A percentile compares a stretch with the other conserved stretches of the same genome.
Evolutionary conservation across 2,329 filamentous ascomycete species (phyloP).

Genomic region (Raffaelea deltoideospora): DNA sequence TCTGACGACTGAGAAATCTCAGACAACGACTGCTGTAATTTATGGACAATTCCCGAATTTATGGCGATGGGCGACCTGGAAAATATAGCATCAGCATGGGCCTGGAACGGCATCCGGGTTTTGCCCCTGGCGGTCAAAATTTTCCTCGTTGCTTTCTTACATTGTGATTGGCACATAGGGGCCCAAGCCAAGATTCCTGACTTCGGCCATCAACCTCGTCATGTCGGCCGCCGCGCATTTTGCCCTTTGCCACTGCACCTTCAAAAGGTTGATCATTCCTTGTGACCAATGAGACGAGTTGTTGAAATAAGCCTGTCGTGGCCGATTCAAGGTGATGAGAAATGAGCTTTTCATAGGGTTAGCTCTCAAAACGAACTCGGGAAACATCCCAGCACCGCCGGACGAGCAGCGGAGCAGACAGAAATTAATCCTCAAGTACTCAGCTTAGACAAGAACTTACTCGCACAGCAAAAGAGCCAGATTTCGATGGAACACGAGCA

Average conservation of each 20-base stretch:
- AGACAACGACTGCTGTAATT: neutral
- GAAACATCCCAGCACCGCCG: neutral
- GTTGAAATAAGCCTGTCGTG: neutral
- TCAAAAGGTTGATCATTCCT: neutral
- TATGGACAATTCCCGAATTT: neutral
- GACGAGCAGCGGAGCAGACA: too few species aligned
- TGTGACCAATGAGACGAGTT: neutral
- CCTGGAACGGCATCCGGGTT: too few species aligned
- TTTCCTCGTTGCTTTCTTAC: neutral
- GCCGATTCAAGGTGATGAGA: neutral
- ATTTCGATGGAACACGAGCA: conserved; percentile 1
- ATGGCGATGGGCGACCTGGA: neutral
- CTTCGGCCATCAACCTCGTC: neutral
- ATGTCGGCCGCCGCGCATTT: neutral
- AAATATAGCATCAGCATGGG: too few species aligned
- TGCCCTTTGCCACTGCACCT: neutral
- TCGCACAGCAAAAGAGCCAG: neutral
- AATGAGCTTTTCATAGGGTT: neutral
- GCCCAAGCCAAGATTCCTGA: neutral
- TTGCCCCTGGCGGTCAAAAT: neutral
- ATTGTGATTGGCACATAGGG: conserved; percentile 1
- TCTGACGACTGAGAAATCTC: neutral
- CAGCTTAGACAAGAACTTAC: neutral
- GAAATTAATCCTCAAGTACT: too few species aligned
- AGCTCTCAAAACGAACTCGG: neutral